Base-by-base conservation (phyloP, 129 eudicot genomes). In the Ambrosia trifida region DNA sequence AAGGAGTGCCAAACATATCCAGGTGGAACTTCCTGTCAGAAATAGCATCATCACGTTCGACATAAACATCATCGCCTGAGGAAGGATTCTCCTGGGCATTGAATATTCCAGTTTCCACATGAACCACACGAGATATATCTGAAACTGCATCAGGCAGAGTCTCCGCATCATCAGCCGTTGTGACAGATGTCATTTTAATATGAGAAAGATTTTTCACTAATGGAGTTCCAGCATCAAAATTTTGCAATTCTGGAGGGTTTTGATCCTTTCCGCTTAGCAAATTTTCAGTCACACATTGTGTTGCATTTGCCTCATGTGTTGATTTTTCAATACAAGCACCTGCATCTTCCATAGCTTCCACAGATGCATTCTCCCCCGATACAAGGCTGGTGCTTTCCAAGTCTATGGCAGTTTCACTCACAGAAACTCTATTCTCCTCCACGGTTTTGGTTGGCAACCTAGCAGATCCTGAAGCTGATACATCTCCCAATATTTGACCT, bases 381-480 rank as follows among this genome's bases (percentile, higher is more conserved):
- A 19, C 36, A 33, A 11, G 38, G 46, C 52, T 51, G n/a, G 3
- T 7, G 19, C 24, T 35, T 63, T 69, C 47, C 31, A 28, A 40
- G 17, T 40, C 62, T 35, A 19, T n/a, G 36, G 24, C 14, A 20
- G 58, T 43, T 62, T 33, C 77, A n/a, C 38, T 43, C 67, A 36
- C 30, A 13, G 76, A 32, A 49, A 19, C 64, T 31, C 1, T 38
- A 6, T 41, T 57, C 59, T 20, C 62, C 44, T 47, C 72, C 4
- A 7, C 14, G 30, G 49, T 35, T 46, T 46, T 13, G 9, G 32
- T 63, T 66, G 59, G 47, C 69, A 52, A 47, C 56, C 40, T 73
- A 20, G 10, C 66, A 16, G 62, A 64, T 41, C 74, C 72, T 20
- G 76, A 53, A 57, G 66, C 73, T 47, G 77, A 69, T 8, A 40